Percentiles rank a stretch among this genome's conserved stretches.
Conservation (phyloP, 1,284 basidiomycete genomes). For the Pseudozyma sp. region DNA sequence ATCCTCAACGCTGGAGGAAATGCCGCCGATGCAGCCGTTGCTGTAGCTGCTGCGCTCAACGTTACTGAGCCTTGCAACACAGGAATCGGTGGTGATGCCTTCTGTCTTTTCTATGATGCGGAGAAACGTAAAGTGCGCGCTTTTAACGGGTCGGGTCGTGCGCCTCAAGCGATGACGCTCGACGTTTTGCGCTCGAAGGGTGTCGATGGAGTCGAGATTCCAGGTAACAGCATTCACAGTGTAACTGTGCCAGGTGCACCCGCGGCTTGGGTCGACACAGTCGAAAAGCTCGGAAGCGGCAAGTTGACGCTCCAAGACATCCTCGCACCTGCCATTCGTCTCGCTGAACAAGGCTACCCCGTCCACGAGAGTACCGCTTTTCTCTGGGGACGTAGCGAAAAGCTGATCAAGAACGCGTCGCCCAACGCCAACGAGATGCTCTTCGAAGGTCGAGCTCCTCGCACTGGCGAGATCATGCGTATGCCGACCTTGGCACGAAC, state of each 20-base stretch:
- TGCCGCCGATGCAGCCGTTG: conserved; percentile 76
- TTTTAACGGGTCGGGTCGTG: conserved; percentile 85
- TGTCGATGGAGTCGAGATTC: conserved; percentile 74
- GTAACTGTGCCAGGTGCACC: conserved; percentile 95
- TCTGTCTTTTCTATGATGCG: conserved; percentile 90
- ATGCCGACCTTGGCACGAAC: conserved; percentile 82
- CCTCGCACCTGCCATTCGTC: conserved; percentile 76
- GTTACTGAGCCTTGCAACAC: conserved; percentile 70
- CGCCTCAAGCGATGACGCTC: conserved; percentile 78
- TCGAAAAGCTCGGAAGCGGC: conserved; percentile 85
- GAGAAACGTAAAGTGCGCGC: conserved; percentile 82
- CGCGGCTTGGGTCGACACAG: conserved; percentile 90
- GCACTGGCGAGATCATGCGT: conserved; percentile 69
- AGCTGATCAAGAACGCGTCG: conserved; percentile 82
- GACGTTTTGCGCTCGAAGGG: conserved; percentile 80
- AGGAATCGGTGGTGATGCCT: conserved; percentile 80
- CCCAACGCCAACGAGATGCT: conserved; percentile 87
- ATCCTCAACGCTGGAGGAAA: conserved; percentile 90
- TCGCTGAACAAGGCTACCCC: conserved; percentile 67
- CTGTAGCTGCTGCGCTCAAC: conserved; percentile 87
- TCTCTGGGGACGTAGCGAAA: conserved; percentile 80
- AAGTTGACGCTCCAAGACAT: conserved; percentile 82
- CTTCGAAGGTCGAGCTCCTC: conserved; percentile 77
- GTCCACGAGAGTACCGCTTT: conserved; percentile 57
- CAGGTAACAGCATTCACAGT: conserved; percentile 75